Evolutionary conservation across 2,329 filamentous ascomycete genomes (phyloP).

Genomic region (Aspergillus carbonarius): DNA sequence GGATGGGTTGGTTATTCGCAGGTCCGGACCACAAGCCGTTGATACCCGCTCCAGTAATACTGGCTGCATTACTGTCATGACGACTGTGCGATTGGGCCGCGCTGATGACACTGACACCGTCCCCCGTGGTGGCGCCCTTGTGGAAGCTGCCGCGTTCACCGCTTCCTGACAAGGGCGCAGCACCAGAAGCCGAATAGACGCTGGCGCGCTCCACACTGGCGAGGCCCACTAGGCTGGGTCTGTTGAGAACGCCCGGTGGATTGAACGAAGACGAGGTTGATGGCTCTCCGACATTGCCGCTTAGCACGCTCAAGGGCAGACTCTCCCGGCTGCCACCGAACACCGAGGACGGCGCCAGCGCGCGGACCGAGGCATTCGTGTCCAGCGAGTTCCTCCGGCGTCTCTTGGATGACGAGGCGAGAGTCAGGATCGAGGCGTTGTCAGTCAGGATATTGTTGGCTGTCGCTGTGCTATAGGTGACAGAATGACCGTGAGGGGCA

Average conservation of each 20-base stretch:
- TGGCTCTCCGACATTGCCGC: conserved; percentile 50
- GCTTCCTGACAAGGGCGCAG: conserved; percentile 57
- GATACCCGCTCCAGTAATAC: conserved; percentile 58
- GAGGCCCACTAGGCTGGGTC: conserved; percentile 55
- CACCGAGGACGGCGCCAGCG: conserved; percentile 62
- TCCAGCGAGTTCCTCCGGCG: conserved; percentile 64
- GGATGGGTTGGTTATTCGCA: conserved; percentile 27
- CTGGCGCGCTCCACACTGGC: conserved; percentile 61
- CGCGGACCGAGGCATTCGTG: conserved; percentile 65
- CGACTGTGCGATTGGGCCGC: conserved; percentile 73
- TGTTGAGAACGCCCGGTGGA: conserved; percentile 40
- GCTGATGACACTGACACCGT: conserved; percentile 76
- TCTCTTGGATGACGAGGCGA: conserved; percentile 65
- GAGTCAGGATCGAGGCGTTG: conserved; percentile 64
- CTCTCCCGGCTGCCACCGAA: conserved; percentile 66
- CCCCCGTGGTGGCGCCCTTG: conserved; percentile 51
- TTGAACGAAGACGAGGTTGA: conserved; percentile 44
- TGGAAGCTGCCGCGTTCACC: conserved; percentile 83
- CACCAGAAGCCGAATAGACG: conserved; percentile 74
- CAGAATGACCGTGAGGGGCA: conserved; percentile 50
- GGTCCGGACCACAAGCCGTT: conserved; percentile 53
- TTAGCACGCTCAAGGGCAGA: conserved; percentile 62
- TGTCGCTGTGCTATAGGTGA: conserved; percentile 60
- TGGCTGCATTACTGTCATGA: conserved; percentile 78
- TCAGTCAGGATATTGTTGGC: conserved; percentile 65